phyloP scores from a whole-genome alignment of 2,329 filamentous ascomycete species.

The Septoria linicola region DNA sequence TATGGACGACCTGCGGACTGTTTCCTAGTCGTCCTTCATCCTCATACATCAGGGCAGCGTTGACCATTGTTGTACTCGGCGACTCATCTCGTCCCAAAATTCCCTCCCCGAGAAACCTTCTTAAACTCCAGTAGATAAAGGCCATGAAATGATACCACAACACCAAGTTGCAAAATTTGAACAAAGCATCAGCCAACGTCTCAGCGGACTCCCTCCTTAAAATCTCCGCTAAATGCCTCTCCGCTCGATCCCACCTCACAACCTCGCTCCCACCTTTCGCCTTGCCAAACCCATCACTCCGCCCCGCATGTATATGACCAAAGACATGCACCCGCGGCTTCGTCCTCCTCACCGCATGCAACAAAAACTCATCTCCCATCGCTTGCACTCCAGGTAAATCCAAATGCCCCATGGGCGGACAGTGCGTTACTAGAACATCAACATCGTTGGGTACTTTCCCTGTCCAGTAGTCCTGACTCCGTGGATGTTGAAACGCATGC shows the following conservation, averaged over 20 bases:
- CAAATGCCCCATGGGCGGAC: conserved; percentile 71
- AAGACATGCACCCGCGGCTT: conserved; percentile 77
- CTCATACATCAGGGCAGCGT: conserved; percentile 58
- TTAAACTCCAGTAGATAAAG: conserved; percentile 30
- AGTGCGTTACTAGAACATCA: conserved; percentile 79
- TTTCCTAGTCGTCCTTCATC: conserved; percentile 52
- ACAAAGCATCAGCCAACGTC: conserved; percentile 35
- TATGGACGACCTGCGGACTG: conserved; percentile 40
- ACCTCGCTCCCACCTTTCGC: conserved; percentile 61
- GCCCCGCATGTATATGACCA: conserved; percentile 76
- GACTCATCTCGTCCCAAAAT: conserved; percentile 52
- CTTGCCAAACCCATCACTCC: conserved; percentile 29
- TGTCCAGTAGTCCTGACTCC: conserved; percentile 67
- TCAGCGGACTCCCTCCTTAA: conserved; percentile 41
- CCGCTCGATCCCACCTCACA: conserved; percentile 72
- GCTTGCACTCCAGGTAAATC: conserved; percentile 55
- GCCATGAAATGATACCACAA: conserved; percentile 57
- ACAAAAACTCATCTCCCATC: conserved; percentile 66
- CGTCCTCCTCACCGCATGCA: conserved; percentile 71
- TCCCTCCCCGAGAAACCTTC: conserved; percentile 56
- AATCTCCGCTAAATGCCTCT: conserved; percentile 69
- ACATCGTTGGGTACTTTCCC: conserved; percentile 68
- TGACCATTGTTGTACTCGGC: conserved; percentile 54
- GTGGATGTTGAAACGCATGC: conserved; percentile 75
- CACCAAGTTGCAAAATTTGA: conserved; percentile 39